A percentile compares a stretch with the other conserved stretches of the same genome.
phyloP scores from a whole-genome alignment of 2,329 filamentous ascomycete species.

The Colletotrichum sp. region DNA sequence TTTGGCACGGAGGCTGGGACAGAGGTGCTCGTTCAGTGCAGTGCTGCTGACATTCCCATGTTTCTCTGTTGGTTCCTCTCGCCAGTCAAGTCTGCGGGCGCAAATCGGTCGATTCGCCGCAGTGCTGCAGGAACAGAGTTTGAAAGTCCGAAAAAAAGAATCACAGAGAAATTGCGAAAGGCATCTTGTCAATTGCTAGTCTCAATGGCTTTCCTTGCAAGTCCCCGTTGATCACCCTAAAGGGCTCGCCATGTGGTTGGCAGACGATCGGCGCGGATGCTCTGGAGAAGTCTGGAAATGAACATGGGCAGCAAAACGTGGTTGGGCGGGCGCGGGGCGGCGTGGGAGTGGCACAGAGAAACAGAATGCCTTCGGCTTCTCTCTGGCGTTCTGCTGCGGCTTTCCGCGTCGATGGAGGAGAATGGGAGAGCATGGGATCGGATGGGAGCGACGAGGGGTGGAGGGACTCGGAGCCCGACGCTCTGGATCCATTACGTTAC shows the following conservation, averaged over 20 bases:
- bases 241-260: background rate
- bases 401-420: background rate
- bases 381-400: background rate
- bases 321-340: background rate
- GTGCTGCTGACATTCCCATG: background rate
- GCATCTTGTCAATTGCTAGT: background rate
- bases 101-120: background rate
- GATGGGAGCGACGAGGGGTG: background rate
- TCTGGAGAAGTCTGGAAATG: background rate
- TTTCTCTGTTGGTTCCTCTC: background rate
- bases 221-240: background rate
- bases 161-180: background rate
- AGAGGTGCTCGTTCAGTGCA: background rate
- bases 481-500: constrained; percentile 22
- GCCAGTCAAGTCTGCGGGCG: background rate
- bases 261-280: background rate
- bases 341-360: background rate
- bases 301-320: background rate
- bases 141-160: background rate
- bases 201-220: background rate
- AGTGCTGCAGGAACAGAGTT: background rate
- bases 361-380: background rate
- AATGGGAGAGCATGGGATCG: background rate
- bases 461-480: background rate
- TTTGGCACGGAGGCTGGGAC: background rate